These are phyloP conservation scores for Scheffersomyces amazonensis DNA, from an alignment of 805 yeast species.

Conservation along the genomic window DNA sequence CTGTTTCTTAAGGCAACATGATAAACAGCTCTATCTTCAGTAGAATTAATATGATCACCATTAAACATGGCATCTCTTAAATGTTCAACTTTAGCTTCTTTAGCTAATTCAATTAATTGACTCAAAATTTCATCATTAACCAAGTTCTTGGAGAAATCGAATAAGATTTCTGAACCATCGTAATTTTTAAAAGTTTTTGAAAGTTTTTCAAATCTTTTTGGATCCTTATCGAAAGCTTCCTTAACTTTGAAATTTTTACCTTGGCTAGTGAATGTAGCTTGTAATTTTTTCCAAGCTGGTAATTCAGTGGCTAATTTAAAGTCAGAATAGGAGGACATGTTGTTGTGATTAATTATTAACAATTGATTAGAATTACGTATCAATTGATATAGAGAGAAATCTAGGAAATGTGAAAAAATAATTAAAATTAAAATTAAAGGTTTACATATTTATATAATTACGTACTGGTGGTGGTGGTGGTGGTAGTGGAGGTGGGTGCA, in stretches of 20 bases:
- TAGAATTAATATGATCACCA: slow-evolving; percentile 91
- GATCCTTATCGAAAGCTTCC: slow-evolving; percentile 74
- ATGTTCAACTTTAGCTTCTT: slow-evolving; percentile 82
- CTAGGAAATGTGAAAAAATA: no score
- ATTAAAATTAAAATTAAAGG: no score
- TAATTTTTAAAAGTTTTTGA: slow-evolving; percentile 76
- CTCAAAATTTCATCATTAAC: slow-evolving; percentile 78
- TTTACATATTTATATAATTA: no score
- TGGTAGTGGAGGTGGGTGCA: no score
- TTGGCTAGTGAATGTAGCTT: slow-evolving; percentile 61
- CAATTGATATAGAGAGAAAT: no score
- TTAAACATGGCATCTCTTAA: slow-evolving; percentile 89
- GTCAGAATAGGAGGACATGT: slow-evolving; percentile 3
- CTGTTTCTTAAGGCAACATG: slow-evolving; percentile 97
- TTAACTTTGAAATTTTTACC: slow-evolving; percentile 74
- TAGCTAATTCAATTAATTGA: slow-evolving; percentile 73
- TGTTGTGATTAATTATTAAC: no score
- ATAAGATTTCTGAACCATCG: slow-evolving; percentile 85
- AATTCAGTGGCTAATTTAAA: slow-evolving; percentile 68
- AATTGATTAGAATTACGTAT: no score
- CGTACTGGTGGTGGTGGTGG: no score
- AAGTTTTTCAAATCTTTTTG: slow-evolving; percentile 71
- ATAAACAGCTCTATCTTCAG: slow-evolving; percentile 96
- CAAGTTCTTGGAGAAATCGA: slow-evolving; percentile 94
- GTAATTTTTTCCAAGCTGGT: slow-evolving; percentile 81